These are phyloP conservation scores for Tulasnella sp. DNA, from an alignment of 768 basidiomycete species.

Conservation along the genomic window DNA sequence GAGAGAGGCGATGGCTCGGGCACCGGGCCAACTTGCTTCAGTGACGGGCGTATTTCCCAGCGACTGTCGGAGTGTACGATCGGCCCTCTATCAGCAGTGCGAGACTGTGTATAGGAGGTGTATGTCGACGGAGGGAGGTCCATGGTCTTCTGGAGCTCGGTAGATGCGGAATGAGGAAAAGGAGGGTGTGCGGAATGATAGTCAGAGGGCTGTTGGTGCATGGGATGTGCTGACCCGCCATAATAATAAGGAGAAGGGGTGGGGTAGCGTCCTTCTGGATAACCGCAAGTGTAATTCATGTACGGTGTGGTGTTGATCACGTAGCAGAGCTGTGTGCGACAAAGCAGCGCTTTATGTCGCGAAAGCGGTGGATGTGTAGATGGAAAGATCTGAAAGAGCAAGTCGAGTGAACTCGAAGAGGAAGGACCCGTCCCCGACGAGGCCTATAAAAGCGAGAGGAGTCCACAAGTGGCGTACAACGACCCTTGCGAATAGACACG, in stretches of 20 bases:
- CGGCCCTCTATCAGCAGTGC: neutral
- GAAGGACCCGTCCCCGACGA: neutral
- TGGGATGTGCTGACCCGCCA: neutral
- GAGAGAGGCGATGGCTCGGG: neutral
- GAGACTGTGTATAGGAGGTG: neutral
- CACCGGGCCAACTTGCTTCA: neutral
- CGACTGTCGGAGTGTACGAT: neutral
- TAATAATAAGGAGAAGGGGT: neutral
- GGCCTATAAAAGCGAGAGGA: neutral
- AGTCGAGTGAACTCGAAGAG: neutral
- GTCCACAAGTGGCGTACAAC: neutral
- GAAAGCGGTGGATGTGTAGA: neutral
- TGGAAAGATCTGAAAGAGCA: neutral
- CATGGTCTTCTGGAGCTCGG: neutral
- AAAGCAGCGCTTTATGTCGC: neutral
- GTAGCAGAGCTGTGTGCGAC: neutral
- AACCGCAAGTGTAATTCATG: neutral
- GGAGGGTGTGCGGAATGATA: neutral
- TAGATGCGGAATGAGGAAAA: neutral
- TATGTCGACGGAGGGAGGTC: neutral
- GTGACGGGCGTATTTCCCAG: neutral
- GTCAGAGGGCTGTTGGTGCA: neutral
- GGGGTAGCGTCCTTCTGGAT: neutral
- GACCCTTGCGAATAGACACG: neutral
- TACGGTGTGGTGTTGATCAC: neutral